A percentile compares a stretch with the other conserved stretches of the same genome.
Conservation (phyloP, 805 yeast species). For the Millerozyma acaciae region DNA sequence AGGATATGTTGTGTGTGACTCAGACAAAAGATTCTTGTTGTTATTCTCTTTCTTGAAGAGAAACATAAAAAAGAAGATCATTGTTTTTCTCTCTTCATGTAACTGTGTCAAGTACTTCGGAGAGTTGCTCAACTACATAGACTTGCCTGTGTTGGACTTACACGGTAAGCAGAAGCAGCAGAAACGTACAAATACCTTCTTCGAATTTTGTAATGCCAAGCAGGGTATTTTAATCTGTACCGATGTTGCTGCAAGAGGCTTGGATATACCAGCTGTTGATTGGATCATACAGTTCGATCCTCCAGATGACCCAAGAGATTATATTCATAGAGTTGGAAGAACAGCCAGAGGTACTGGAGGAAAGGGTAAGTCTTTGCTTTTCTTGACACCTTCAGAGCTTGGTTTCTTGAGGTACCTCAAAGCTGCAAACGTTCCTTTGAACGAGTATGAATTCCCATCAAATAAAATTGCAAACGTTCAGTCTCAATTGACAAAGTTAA, state of each 20-base stretch:
- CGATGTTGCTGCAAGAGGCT: slow-evolving; percentile 98
- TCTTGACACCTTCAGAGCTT: slow-evolving; percentile 86
- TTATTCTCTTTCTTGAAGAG: slow-evolving; percentile 91
- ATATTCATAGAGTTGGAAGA: slow-evolving; percentile 98
- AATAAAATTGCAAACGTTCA: slow-evolving; percentile 96
- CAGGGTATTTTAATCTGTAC: slow-evolving; percentile 93
- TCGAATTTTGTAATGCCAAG: slow-evolving; percentile 96
- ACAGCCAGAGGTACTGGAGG: slow-evolving; percentile 93
- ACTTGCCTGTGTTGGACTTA: slow-evolving; percentile 90
- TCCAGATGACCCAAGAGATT: slow-evolving; percentile 99
- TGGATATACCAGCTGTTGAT: slow-evolving; percentile 97
- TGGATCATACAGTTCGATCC: slow-evolving; percentile 99
- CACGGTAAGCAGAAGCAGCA: slow-evolving; percentile 99
- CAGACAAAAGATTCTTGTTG: slow-evolving; percentile 87
- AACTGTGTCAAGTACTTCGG: slow-evolving; percentile 96
- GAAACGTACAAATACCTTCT: slow-evolving; percentile 96
- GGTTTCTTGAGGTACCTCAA: slow-evolving; percentile 93
- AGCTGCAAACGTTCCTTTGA: slow-evolving; percentile 95
- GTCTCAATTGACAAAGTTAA: slow-evolving; percentile 84
- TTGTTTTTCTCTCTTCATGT: slow-evolving; percentile 94
- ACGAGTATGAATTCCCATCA: slow-evolving; percentile 94
- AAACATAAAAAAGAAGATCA: slow-evolving; percentile 84
- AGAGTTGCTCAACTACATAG: slow-evolving; percentile 92
- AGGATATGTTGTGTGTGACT: slow-evolving; percentile 96
- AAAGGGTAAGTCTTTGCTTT: slow-evolving; percentile 92